phyloP scores from a whole-genome alignment of 2,329 filamentous ascomycete species.

The Rutstroemia sp. region DNA sequence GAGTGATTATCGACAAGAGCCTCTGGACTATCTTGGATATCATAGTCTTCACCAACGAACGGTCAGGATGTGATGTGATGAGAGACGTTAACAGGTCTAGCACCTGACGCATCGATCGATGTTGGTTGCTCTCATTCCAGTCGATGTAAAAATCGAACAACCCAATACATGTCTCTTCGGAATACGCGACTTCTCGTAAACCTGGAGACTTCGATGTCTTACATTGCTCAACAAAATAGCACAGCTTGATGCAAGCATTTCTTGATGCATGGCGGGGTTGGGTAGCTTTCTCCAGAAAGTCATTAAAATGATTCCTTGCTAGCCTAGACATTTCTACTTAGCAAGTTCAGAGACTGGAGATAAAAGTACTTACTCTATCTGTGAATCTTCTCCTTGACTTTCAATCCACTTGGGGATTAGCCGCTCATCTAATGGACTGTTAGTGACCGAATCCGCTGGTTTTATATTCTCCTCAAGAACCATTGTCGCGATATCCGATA shows the following conservation, averaged over 20 bases:
- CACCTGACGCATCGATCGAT: constrained; percentile 55
- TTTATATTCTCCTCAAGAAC: not conserved
- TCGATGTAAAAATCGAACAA: constrained; percentile 58
- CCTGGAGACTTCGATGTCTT: constrained; percentile 40
- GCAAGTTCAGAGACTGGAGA: constrained; percentile 2
- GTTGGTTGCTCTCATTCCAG: constrained; percentile 60
- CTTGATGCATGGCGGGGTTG: constrained; percentile 49
- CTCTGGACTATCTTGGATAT: constrained; percentile 42
- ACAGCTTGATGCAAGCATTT: constrained; percentile 52
- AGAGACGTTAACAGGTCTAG: constrained; percentile 50
- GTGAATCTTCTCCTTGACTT: constrained; percentile 30
- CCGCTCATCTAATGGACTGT: constrained; percentile 18
- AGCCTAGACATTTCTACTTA: constrained; percentile 13
- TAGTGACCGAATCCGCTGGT: not conserved
- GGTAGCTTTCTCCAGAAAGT: constrained; percentile 23
- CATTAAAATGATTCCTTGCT: constrained; percentile 16
- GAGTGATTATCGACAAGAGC: constrained; percentile 51
- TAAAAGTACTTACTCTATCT: constrained; percentile 31
- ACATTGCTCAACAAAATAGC: constrained; percentile 54
- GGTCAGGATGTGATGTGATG: constrained; percentile 42
- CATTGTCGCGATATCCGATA: not conserved
- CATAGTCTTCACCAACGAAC: constrained; percentile 34
- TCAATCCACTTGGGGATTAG: constrained; percentile 36
- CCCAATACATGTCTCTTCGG: constrained; percentile 37
- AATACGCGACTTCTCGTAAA: constrained; percentile 45